phyloP scores from a whole-genome alignment of 345 rosid genomes.

The Lepidium aucheri region DNA sequence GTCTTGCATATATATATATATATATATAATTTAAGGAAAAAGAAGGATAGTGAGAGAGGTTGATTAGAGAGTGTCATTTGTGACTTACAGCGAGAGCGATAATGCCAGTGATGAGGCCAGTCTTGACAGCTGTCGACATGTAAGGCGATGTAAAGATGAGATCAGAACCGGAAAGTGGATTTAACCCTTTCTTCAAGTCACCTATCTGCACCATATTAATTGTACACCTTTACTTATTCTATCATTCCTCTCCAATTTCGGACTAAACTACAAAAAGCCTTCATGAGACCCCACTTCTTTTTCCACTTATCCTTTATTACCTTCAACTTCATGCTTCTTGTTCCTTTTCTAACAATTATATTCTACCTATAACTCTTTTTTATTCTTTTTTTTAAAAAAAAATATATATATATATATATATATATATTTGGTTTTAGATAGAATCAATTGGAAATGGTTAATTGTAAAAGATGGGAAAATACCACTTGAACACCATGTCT shows the following conservation, averaged over 20 bases:
- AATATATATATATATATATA: too few relatives aligned
- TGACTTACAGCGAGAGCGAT: slow-evolving; percentile 83
- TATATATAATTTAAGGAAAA: too few relatives aligned
- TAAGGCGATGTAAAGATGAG: slow-evolving; percentile 61
- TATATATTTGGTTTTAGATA: too few relatives aligned
- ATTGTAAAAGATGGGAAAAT: not conserved
- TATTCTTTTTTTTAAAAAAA: not conserved
- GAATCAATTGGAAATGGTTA: too few relatives aligned
- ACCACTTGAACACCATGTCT: slow-evolving; percentile 97
- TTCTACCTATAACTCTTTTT: not conserved
- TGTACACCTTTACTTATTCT: not conserved
- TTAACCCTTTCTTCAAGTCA: slow-evolving; percentile 68
- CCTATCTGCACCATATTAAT: slow-evolving; percentile 55
- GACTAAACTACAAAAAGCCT: not conserved
- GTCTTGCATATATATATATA: too few relatives aligned
- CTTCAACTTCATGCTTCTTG: slow-evolving; percentile 12
- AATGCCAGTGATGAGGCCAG: slow-evolving; percentile 77
- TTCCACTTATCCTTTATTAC: not conserved
- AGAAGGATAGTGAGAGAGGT: too few relatives aligned
- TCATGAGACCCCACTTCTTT: not conserved
- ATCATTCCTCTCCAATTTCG: not conserved
- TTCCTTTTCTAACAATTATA: slow-evolving; percentile 14
- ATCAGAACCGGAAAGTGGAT: slow-evolving; percentile 63
- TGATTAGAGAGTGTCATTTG: too few relatives aligned
- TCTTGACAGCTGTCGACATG: slow-evolving; percentile 50